phyloP scores from a whole-genome alignment of 1,284 basidiomycete species.

The Boletus smithii region DNA sequence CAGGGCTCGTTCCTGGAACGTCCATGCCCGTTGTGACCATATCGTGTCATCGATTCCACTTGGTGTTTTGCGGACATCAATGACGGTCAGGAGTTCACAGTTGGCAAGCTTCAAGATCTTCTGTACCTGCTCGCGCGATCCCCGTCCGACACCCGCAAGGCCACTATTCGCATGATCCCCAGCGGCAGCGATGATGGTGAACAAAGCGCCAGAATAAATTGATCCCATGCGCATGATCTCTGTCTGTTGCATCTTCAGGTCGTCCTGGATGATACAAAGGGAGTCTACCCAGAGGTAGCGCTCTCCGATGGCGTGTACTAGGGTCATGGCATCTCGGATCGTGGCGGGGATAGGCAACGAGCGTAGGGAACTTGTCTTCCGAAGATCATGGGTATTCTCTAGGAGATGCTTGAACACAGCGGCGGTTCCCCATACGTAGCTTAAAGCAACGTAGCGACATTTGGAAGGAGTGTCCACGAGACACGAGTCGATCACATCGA shows the following conservation, averaged over 20 bases:
- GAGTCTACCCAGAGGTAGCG: conserved; percentile 28
- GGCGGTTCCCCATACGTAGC: conserved; percentile 22
- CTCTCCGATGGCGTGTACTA: conserved; percentile 21
- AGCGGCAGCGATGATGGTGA: conserved; percentile 23
- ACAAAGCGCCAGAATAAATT: conserved; percentile 19
- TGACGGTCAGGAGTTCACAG: conserved; percentile 11
- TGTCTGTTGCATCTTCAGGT: conserved; percentile 14
- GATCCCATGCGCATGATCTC: conserved; percentile 23
- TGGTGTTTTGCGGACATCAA: conserved; percentile 4
- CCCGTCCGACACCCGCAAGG: conserved; percentile 9
- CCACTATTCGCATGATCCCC: conserved; percentile 18
- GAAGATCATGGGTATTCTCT: conserved; percentile 15
- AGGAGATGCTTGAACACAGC: conserved; percentile 15
- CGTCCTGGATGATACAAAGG: conserved; percentile 23
- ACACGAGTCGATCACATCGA: conserved; percentile 19
- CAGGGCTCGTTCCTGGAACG: conserved; percentile 23
- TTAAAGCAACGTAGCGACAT: conserved; percentile 24
- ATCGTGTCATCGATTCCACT: conserved; percentile 5
- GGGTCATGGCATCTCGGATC: conserved; percentile 21
- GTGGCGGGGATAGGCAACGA: conserved; percentile 17
- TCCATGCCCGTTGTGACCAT: conserved; percentile 23
- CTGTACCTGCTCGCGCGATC: conserved; percentile 10
- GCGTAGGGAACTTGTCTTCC: conserved; percentile 1
- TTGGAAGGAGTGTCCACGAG: conserved; percentile 12
- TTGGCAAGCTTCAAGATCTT: conserved; percentile 8